Conservation (phyloP, 306 rosid species). For the Myrica gale region DNA sequence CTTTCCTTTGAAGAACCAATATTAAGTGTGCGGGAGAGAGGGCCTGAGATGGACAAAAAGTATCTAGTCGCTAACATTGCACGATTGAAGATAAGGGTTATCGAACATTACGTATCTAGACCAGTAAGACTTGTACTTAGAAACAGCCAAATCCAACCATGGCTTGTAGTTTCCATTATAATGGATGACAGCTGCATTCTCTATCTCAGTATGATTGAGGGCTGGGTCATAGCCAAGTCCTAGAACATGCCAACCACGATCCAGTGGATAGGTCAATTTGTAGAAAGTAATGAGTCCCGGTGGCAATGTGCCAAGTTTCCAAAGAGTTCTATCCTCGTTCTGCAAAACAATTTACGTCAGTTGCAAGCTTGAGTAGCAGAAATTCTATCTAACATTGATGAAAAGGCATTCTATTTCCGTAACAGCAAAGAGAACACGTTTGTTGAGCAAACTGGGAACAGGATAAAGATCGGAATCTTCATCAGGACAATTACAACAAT, state of each 20-base stretch:
- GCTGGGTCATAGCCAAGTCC: constrained; percentile 99
- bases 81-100: constrained; percentile 65
- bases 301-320: constrained; percentile 95
- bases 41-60: neutral
- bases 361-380: constrained; percentile 16
- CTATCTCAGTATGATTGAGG: constrained; percentile 73
- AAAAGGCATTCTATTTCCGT: neutral
- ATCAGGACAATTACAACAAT: neutral
- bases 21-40: neutral
- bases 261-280: constrained; percentile 76
- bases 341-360: constrained; percentile 44
- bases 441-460: neutral
- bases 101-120: constrained; percentile 75
- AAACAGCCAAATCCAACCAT: constrained; percentile 91
- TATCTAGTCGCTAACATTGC: constrained; percentile 54
- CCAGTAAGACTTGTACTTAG: constrained; percentile 88
- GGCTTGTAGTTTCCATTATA: constrained; percentile 99
- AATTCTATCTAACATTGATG: neutral
- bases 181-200: constrained; percentile 83
- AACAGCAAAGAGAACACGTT: too few species aligned
- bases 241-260: constrained; percentile 87
- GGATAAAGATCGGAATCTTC: neutral
- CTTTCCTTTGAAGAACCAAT: neutral
- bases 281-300: constrained; percentile 92
- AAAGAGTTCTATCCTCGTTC: constrained; percentile 95